phyloP scores from a whole-genome alignment of 1,284 basidiomycete genomes.

The Mycosarcoma mackinlayi region DNA sequence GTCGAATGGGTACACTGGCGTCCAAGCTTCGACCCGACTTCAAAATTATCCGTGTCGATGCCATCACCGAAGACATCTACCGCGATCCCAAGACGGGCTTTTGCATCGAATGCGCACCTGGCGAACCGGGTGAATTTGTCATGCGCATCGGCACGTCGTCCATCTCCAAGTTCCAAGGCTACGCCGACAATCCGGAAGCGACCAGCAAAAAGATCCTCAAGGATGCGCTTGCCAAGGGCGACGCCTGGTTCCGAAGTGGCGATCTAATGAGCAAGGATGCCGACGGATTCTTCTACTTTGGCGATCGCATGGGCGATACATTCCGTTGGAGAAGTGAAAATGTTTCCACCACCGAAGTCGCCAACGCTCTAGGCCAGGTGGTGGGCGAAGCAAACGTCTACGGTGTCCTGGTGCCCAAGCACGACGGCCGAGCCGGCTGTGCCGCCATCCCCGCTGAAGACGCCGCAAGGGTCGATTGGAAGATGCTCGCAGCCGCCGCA shows the following conservation, averaged over 20 bases:
- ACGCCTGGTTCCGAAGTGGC: conserved; percentile 66
- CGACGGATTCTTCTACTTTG: conserved; percentile 68
- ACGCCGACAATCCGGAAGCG: conserved; percentile 63
- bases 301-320: conserved; percentile 66
- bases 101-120: conserved; percentile 59
- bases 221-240: conserved; percentile 66
- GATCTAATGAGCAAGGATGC: conserved; percentile 62
- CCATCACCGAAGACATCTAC: conserved; percentile 68
- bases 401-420: conserved; percentile 66
- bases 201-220: conserved; percentile 67
- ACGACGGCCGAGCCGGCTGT: conserved; percentile 68
- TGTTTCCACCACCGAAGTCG: conserved; percentile 66
- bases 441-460: conserved; percentile 63
- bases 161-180: conserved; percentile 59
- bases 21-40: conserved; percentile 55
- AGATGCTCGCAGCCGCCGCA: conserved; percentile 55
- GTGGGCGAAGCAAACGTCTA: conserved; percentile 68
- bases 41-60: conserved; percentile 65
- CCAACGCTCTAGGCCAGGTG: conserved; percentile 61
- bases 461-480: conserved; percentile 50
- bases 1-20: conserved; percentile 58
- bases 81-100: conserved; percentile 61
- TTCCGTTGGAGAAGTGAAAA: conserved; percentile 68
- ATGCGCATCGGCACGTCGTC: conserved; percentile 54
- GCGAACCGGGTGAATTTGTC: conserved; percentile 67